Conservation (phyloP, 768 basidiomycete genomes). For the Naganishia kalamii region DNA sequence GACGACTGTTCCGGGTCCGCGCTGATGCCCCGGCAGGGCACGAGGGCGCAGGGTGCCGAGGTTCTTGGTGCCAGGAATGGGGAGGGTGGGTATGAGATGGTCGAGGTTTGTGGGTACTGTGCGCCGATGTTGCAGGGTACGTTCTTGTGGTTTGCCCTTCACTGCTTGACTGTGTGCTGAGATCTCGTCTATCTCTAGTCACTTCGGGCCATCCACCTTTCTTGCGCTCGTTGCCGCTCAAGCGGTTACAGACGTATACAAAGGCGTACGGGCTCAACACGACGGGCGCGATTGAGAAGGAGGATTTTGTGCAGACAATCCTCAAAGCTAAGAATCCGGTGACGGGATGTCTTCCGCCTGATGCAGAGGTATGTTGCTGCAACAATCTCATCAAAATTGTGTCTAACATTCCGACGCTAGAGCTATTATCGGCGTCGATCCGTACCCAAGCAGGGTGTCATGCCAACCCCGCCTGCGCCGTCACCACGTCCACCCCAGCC, state of each 20-base stretch:
- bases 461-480: constrained; percentile 16
- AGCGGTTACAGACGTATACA: constrained; percentile 43
- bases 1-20: constrained; percentile 40
- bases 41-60: constrained; percentile 25
- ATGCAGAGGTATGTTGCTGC: constrained; percentile 38
- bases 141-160: background rate
- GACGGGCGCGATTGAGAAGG: constrained; percentile 40
- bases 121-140: constrained; percentile 43
- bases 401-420: constrained; percentile 15
- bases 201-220: constrained; percentile 34
- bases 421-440: constrained; percentile 40
- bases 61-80: constrained; percentile 15
- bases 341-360: constrained; percentile 40
- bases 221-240: constrained; percentile 38
- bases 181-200: constrained; percentile 24
- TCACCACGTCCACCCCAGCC: constrained; percentile 18
- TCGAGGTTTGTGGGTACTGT: constrained; percentile 40
- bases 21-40: constrained; percentile 37
- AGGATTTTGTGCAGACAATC: constrained; percentile 45
- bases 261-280: constrained; percentile 37
- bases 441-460: constrained; percentile 37
- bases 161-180: background rate
- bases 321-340: constrained; percentile 36
- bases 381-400: background rate
- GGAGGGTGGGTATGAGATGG: constrained; percentile 42